Evolutionary conservation across 2,329 filamentous ascomycete genomes (phyloP), one percentile per base, ranked within the genome.

Genomic region (Pestalotiopsis fici): DNA sequence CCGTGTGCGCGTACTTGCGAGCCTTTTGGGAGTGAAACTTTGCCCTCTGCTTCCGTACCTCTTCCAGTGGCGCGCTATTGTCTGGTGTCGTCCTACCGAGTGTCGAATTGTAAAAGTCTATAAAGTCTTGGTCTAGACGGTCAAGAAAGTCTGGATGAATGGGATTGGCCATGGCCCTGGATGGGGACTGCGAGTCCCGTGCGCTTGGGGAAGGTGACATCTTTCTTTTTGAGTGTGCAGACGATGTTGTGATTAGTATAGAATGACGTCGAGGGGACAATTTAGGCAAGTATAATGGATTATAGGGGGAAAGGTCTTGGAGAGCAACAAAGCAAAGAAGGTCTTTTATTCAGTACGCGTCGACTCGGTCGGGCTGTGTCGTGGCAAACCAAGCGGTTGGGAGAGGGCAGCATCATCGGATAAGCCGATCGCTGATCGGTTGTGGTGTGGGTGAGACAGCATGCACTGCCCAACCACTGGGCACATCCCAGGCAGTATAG

Each of bases 111-210:
- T 65, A 65, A 28, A 56, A 65, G 27, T 65, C 31, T 23, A 65
- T 39, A 28, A 65, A 65, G n/a, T 65, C 63, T 21, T 39, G 18
- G 54, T 65, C 63, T 6, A 65, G 54, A 23, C 63, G 50, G 21
- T 31, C 50, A 23, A 65, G 3, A 23, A 65, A 65, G 31, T 65
- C 63, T 25, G 63, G 63, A 21, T 65, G 63, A 18, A 65, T 57
- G n/a, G 63, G 63, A 43, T 65, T 65, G 63, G 54, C 50, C 37
- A 43, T 7, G 27, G 31, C 31, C 35, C 31, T 15, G 37, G 59
- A 50, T 12, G 59, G 12, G 59, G n/a, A 25, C 39, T 12, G n/a
- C 21, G 39, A 23, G 35, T 18, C 59, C 37, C 47, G 59, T 13
- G 35, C 59, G 39, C 25, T 62, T 23, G 23, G n/a, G 37, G 59